A percentile compares a stretch with the other conserved stretches of the same genome.
These are phyloP conservation scores for Imleria badia DNA, from an alignment of 768 basidiomycete species.

Conservation along the genomic window DNA sequence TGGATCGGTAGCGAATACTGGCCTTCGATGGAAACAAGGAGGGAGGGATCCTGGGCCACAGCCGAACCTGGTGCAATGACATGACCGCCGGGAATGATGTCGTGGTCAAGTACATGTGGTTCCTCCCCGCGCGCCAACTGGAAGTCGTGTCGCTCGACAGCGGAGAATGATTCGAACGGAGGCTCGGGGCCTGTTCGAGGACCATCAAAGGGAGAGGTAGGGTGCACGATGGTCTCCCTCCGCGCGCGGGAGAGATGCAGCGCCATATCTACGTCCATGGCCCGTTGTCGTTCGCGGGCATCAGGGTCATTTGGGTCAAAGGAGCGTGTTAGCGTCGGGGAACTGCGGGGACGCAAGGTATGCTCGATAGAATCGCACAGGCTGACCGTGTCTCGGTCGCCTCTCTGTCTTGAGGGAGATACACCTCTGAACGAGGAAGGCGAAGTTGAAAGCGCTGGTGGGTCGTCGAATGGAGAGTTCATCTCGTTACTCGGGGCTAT, in stretches of 20 bases:
- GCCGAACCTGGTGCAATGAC: background rate
- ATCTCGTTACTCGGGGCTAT: constrained; percentile 22
- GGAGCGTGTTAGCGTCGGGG: constrained; percentile 61
- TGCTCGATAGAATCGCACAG: constrained; percentile 42
- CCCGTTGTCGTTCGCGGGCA: constrained; percentile 81
- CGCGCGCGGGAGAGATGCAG: constrained; percentile 74
- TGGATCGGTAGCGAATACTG: constrained; percentile 28
- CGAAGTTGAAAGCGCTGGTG: constrained; percentile 36
- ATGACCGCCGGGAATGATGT: constrained; percentile 5
- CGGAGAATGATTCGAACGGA: constrained; percentile 44
- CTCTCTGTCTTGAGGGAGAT: constrained; percentile 42
- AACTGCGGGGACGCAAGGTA: constrained; percentile 47
- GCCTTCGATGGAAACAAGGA: constrained; percentile 34
- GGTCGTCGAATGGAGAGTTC: constrained; percentile 40
- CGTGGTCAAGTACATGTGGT: constrained; percentile 13
- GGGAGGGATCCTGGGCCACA: constrained; percentile 47
- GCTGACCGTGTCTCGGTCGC: constrained; percentile 34
- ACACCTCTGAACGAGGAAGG: constrained; percentile 41
- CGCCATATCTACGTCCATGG: constrained; percentile 95
- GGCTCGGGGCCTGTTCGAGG: constrained; percentile 33
- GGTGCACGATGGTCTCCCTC: constrained; percentile 52
- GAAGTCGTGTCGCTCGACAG: constrained; percentile 49
- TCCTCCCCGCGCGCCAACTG: constrained; percentile 39
- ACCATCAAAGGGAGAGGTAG: constrained; percentile 35
- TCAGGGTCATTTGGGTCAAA: constrained; percentile 72